phyloP scores from a whole-genome alignment of 148 eudicot species.

The Nyssa sinensis region DNA sequence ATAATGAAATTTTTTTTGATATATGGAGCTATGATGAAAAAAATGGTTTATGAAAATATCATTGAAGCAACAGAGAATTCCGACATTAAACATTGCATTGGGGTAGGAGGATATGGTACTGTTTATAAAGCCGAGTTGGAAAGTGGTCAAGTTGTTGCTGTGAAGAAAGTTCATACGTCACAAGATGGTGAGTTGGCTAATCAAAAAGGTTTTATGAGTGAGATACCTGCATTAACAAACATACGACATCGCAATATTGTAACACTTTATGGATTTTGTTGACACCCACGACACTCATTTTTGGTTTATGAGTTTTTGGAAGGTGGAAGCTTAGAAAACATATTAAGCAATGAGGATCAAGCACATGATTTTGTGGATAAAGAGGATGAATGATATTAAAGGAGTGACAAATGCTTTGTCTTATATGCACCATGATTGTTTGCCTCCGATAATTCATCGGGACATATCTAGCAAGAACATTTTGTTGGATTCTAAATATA shows the following conservation, averaged over 20 bases:
- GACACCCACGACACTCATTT: constrained; percentile 12
- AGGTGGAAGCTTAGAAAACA: constrained; percentile 20
- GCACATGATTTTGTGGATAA: constrained; percentile 8
- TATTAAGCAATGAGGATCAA: not conserved
- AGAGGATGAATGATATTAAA: constrained; percentile 19
- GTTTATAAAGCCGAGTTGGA: constrained; percentile 13
- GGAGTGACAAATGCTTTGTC: constrained; percentile 19
- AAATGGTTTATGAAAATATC: constrained; percentile 28
- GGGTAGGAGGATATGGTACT: constrained; percentile 22
- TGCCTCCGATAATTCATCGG: constrained; percentile 13
- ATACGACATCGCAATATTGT: constrained; percentile 20
- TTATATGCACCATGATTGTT: constrained; percentile 18
- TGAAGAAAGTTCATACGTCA: constrained; percentile 20
- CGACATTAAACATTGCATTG: constrained; percentile 10
- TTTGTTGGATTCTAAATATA: not conserved
- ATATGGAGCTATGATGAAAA: constrained; percentile 33
- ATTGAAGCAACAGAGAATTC: constrained; percentile 24
- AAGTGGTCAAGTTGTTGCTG: constrained; percentile 16
- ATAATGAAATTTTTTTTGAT: not conserved
- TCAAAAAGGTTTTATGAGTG: constrained; percentile 8
- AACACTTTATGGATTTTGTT: constrained; percentile 26
- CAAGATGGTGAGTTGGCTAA: not conserved
- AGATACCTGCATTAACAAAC: constrained; percentile 16
- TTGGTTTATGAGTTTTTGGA: constrained; percentile 29
- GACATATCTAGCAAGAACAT: constrained; percentile 14